phyloP scores from a whole-genome alignment of 495 filamentous ascomycete species.

The Daldinia grandis region DNA sequence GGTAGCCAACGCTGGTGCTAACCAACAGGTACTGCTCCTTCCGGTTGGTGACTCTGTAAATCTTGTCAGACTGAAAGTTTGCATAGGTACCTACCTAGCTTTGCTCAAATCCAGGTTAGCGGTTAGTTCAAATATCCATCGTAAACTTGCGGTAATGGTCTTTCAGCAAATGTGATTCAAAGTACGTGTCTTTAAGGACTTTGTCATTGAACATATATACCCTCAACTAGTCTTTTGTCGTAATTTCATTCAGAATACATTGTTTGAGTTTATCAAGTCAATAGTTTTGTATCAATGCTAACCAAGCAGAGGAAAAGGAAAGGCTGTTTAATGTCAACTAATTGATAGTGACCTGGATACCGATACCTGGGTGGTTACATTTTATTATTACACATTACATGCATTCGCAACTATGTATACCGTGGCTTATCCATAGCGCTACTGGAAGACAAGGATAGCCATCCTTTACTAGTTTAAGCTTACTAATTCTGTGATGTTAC shows the following conservation, averaged over 20 bases:
- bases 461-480: neutral
- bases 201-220: no score
- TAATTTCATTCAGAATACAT: neutral
- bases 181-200: no score
- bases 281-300: neutral
- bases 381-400: no score
- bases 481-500: conserved; percentile 21
- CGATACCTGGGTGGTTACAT: no score
- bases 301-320: neutral
- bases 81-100: no score
- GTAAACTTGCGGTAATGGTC: no score
- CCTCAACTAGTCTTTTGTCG: neutral
- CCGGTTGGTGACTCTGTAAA: neutral
- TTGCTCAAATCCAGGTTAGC: neutral
- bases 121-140: neutral
- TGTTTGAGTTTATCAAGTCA: neutral
- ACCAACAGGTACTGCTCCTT: neutral
- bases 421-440: no score
- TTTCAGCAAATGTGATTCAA: no score
- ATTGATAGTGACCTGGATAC: no score
- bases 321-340: neutral
- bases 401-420: no score
- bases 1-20: no score
- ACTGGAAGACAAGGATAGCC: neutral
- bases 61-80: neutral